Evolutionary conservation across 2,329 filamentous ascomycete species (phyloP).

Genomic region (Xylariales sp.): DNA sequence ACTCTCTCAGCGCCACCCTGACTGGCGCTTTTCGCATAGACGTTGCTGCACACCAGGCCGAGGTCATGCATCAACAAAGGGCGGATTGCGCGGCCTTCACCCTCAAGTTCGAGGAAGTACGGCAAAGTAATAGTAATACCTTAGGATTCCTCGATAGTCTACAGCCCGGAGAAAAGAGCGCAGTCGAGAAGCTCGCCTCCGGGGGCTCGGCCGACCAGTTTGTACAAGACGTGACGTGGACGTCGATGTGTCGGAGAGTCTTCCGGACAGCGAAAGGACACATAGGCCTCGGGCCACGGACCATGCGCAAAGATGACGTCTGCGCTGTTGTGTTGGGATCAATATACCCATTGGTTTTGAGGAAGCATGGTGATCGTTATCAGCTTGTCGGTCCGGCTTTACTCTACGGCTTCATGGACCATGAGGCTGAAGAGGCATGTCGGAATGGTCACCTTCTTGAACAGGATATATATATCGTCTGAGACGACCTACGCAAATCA

Average conservation of each 20-base stretch:
- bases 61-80: neutral
- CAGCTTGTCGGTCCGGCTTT: slow-evolving; percentile 2
- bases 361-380: neutral
- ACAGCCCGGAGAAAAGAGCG: neutral
- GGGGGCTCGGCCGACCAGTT: neutral
- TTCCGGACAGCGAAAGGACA: neutral
- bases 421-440: neutral
- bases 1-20: neutral
- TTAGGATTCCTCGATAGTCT: neutral
- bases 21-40: neutral
- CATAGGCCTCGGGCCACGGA: slow-evolving; percentile 1
- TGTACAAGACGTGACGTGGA: slow-evolving; percentile 6
- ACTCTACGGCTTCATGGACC: slow-evolving; percentile 1
- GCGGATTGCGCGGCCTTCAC: slow-evolving; percentile 3
- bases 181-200: neutral
- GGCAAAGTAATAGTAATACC: neutral
- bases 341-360: slow-evolving; percentile 1
- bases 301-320: slow-evolving; percentile 1
- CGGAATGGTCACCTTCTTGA: neutral
- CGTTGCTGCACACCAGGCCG: neutral
- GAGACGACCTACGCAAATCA: too few species aligned
- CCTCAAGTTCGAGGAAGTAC: neutral
- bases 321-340: neutral
- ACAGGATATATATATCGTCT: neutral
- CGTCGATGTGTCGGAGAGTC: slow-evolving; percentile 4